A percentile compares a stretch with the other conserved stretches of the same genome.
Evolutionary conservation across 73 alveolate species (phyloP).

Genomic region (Tetrahymena malaccensis): DNA sequence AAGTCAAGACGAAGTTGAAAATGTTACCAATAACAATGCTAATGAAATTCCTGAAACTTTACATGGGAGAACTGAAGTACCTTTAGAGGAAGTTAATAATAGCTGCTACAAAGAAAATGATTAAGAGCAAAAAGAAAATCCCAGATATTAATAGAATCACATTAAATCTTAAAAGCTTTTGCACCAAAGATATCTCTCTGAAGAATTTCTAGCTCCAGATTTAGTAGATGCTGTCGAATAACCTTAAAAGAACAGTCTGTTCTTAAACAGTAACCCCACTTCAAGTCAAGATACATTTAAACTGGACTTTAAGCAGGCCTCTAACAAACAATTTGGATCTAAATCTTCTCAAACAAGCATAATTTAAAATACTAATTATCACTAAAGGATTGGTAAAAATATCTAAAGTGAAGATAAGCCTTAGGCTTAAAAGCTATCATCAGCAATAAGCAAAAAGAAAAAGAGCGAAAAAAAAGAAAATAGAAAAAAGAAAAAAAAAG

Average conservation of each 20-base stretch:
- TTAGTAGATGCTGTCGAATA: neutral
- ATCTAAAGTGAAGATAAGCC: neutral
- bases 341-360: neutral
- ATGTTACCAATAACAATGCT: neutral
- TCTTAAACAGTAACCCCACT: neutral
- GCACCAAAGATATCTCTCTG: neutral
- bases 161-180: neutral
- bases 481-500: neutral
- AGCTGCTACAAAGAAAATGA: neutral
- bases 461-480: neutral
- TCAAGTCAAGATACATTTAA: neutral
- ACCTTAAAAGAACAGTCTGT: neutral
- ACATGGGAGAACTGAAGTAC: neutral
- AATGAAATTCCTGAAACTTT: neutral
- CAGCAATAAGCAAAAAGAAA: neutral
- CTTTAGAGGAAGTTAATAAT: neutral
- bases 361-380: no score
- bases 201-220: neutral
- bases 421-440: neutral
- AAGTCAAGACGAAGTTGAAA: neutral
- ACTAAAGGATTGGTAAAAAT: no score
- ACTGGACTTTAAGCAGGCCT: neutral
- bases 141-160: neutral
- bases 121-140: neutral
- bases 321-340: neutral